Evolutionary conservation across 2,329 filamentous ascomycete species (phyloP), one percentile per base, ranked within the genome.

Genomic region (Sarocladium kiliense): DNA sequence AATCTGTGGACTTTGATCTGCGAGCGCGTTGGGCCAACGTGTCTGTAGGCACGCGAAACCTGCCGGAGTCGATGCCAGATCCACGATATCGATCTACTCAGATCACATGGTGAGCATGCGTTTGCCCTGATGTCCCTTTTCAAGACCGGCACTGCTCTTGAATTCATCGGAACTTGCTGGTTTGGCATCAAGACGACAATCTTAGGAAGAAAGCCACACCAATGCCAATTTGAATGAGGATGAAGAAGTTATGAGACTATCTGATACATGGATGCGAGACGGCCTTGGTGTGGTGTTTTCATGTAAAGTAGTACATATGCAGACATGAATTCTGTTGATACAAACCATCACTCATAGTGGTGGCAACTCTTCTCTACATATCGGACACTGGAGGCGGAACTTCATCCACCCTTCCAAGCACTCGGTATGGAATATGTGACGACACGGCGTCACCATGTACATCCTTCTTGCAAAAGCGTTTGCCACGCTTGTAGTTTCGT

Each of bases 341-440:
- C 16, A n/a, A 39, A n/a, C 36, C 36, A 39, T 19, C 36, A 16
- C 14, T 51, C 54, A 58, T 16, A 58, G 45, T 1, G 57, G 55
- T 30, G 57, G 57, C 37, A 58, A 36, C 49, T 58, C 57, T 25
- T 58, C 57, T 34, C 94, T 81, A 72, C 94, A 97, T 61, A 96
- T 97, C 1, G 94, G 94, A 73, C 94, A 99, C 74, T 96, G 91
- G 65, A 99, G 72, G 56, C 93, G 77, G 68, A 95, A 91, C 66
- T 89, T 82, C 88, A 99, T 94, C 94, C 94, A 97, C 37, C 91
- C 91, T 73, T 97, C 93, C 62, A 99, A 74, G 70, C 94, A 99
- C 30, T 80, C 77, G 56, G 86, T 94, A 68, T 99, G 94, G 68
- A 99, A 99, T 50, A 97, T 91, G 73, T 99, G 94, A 55, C 92